Conservation (phyloP, 2,329 filamentous ascomycete genomes). For the Xylaria sp. region DNA sequence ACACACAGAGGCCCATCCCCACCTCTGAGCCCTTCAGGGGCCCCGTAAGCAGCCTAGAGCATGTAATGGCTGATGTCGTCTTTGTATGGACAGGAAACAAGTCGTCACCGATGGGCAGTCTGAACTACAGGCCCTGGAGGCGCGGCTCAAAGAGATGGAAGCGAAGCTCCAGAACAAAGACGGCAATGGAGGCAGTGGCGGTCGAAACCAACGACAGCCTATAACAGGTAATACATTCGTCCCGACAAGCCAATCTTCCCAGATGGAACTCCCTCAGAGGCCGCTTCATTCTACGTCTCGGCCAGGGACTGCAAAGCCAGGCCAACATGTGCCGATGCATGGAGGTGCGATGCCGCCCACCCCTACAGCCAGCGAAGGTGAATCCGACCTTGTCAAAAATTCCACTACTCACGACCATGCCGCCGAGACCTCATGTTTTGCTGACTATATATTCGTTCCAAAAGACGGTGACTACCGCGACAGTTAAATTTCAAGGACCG, state of each 20-base stretch:
- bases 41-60: neutral
- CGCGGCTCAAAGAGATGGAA: slow-evolving; percentile 78
- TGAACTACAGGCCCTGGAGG: slow-evolving; percentile 82
- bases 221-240: slow-evolving; percentile 27
- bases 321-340: slow-evolving; percentile 46
- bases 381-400: slow-evolving; percentile 42
- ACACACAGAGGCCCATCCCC: neutral
- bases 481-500: slow-evolving; percentile 24
- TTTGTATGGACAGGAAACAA: slow-evolving; percentile 60
- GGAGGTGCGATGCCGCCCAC: slow-evolving; percentile 56
- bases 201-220: slow-evolving; percentile 29
- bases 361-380: slow-evolving; percentile 58
- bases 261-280: slow-evolving; percentile 30
- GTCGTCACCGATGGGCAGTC: slow-evolving; percentile 66
- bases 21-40: neutral
- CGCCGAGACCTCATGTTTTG: slow-evolving; percentile 35
- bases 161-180: slow-evolving; percentile 51
- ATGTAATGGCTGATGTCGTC: slow-evolving; percentile 9
- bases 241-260: slow-evolving; percentile 21
- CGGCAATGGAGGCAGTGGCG: slow-evolving; percentile 12
- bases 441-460: slow-evolving; percentile 40
- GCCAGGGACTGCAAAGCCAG: slow-evolving; percentile 48
- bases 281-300: slow-evolving; percentile 37
- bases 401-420: slow-evolving; percentile 26
- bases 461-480: slow-evolving; percentile 42